Evolutionary conservation across 2,329 filamentous ascomycete species (phyloP).

Genomic region (Trichoderma lentiforme): DNA sequence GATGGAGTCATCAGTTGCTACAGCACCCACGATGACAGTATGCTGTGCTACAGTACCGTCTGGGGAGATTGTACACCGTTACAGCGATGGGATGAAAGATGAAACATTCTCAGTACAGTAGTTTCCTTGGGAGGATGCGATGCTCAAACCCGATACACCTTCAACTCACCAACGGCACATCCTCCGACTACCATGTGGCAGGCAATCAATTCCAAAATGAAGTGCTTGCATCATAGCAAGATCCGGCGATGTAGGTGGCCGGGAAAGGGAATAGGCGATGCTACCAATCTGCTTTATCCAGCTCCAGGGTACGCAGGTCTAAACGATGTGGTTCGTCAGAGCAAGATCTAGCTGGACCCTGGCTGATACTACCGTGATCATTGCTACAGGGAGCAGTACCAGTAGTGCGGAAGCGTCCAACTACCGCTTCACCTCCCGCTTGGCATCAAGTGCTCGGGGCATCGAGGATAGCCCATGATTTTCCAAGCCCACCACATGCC

Average conservation of each 20-base stretch:
- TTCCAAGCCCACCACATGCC: neutral
- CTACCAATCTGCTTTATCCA: neutral
- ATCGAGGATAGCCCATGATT: neutral
- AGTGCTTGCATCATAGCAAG: neutral
- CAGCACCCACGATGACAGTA: neutral
- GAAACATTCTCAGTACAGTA: neutral
- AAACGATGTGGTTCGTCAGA: neutral
- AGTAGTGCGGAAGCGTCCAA: neutral
- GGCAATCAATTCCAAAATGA: neutral
- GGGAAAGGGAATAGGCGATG: neutral
- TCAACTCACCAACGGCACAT: neutral
- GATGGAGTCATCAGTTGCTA: neutral
- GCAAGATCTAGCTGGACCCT: neutral
- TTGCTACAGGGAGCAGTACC: neutral
- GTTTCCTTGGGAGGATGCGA: neutral
- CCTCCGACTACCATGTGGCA: neutral
- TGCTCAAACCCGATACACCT: neutral
- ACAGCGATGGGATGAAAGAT: neutral
- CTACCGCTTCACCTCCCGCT: neutral
- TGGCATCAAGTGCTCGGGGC: neutral
- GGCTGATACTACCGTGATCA: neutral
- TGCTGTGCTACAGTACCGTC: neutral
- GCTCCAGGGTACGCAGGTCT: neutral
- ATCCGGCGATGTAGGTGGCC: neutral
- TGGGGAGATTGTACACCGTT: neutral